Evolutionary conservation across 208 protist genomes (phyloP).

Genomic region (Histomonas meleagridis): DNA sequence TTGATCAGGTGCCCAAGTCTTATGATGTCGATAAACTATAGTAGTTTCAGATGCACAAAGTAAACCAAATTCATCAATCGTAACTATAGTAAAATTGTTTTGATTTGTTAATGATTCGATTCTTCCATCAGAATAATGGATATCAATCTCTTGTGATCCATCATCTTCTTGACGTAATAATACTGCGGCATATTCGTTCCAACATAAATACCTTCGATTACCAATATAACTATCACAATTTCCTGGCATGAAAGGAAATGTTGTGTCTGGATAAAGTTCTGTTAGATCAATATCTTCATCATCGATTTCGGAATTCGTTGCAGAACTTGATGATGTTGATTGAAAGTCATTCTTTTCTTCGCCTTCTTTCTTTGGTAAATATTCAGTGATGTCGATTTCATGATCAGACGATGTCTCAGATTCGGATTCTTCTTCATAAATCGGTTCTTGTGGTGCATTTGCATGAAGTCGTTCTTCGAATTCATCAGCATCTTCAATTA

Average conservation of each 20-base stretch:
- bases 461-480: background rate
- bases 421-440: background rate
- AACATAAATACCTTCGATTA: conserved; percentile 14
- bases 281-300: background rate
- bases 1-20: background rate
- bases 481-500: background rate
- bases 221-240: background rate
- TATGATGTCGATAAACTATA: background rate
- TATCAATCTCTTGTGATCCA: background rate
- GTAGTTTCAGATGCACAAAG: background rate
- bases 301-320: background rate
- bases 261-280: no score
- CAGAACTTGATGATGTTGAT: background rate
- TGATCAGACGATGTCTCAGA: background rate
- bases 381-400: background rate
- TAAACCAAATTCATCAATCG: background rate
- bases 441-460: background rate
- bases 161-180: background rate
- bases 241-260: background rate
- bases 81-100: background rate
- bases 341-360: no score
- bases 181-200: background rate
- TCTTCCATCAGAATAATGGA: background rate
- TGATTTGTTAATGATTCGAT: background rate
- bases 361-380: background rate